These are phyloP conservation scores for Euphrasia arctica DNA, from an alignment of 305 asterid genomes.

Conservation along the genomic window DNA sequence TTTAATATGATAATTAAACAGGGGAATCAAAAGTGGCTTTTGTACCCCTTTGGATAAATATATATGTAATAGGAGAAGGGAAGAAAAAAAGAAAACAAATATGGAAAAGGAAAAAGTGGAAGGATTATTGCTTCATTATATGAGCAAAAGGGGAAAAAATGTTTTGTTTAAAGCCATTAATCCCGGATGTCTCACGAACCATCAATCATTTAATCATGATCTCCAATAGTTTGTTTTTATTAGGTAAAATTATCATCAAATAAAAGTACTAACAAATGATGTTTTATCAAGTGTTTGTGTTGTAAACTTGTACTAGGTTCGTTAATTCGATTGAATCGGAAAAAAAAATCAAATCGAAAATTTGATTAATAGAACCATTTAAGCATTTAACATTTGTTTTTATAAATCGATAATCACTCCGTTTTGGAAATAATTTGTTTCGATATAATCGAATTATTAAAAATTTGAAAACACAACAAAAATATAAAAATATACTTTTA, in stretches of 20 bases:
- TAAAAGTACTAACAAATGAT: not conserved
- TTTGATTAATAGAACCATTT: too few species aligned
- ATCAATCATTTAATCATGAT: conserved; percentile 30
- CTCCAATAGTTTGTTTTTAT: conserved; percentile 5
- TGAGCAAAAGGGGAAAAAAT: conserved; percentile 10
- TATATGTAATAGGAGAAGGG: not conserved
- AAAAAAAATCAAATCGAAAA: too few species aligned
- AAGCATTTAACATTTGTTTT: too few species aligned
- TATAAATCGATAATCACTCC: too few species aligned
- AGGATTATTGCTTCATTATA: conserved; percentile 36
- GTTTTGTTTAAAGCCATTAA: conserved; percentile 47
- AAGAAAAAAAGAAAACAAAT: conserved; percentile 8
- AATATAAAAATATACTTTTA: too few species aligned
- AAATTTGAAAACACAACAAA: too few species aligned
- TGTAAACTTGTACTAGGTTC: too few species aligned
- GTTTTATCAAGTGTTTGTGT: too few species aligned
- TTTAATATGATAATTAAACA: too few species aligned
- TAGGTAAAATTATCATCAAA: conserved; percentile 15
- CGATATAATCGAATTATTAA: too few species aligned
- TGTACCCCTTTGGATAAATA: not conserved
- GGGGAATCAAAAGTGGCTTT: conserved; percentile 26
- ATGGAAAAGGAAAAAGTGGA: conserved; percentile 13
- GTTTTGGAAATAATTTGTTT: too few species aligned
- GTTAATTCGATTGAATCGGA: too few species aligned
- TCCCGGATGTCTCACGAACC: conserved; percentile 35